phyloP scores from a whole-genome alignment of 2,329 filamentous ascomycete species.

The Thelonectria blattea region DNA sequence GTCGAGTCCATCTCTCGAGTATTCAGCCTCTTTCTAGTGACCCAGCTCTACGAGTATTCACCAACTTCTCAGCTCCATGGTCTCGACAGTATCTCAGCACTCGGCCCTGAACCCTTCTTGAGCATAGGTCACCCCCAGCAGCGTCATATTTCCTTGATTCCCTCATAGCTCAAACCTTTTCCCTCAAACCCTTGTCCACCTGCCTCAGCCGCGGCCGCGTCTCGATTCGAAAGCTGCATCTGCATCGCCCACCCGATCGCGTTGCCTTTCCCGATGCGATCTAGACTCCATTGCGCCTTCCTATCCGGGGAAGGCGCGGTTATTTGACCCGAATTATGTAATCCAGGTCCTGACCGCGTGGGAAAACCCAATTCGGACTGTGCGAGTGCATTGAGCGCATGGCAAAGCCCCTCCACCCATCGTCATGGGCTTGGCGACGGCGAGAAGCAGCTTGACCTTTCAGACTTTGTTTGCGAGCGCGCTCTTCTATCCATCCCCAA shows the following conservation, averaged over 20 bases:
- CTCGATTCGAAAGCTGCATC: background rate
- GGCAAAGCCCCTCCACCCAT: background rate
- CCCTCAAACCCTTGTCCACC: background rate
- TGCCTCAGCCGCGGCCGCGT: background rate
- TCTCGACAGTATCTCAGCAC: too few relatives aligned
- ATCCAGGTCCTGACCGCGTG: background rate
- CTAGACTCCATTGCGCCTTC: background rate
- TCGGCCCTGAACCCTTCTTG: background rate
- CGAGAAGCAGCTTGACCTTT: background rate
- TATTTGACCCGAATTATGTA: background rate
- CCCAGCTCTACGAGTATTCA: too few relatives aligned
- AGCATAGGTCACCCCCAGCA: background rate
- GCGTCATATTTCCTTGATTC: background rate
- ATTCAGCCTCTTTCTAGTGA: too few relatives aligned
- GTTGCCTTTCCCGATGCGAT: slow-evolving; percentile 9
- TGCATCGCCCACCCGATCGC: slow-evolving; percentile 6
- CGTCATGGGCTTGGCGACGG: background rate
- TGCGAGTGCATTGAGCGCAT: background rate
- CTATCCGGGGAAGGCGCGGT: background rate
- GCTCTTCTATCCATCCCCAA: background rate
- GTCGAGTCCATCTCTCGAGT: too few relatives aligned
- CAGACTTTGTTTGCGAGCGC: background rate
- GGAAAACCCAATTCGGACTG: background rate
- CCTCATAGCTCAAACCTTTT: background rate
- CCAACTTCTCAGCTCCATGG: too few relatives aligned